Evolutionary conservation across 495 filamentous ascomycete species (phyloP).

Genomic region (Neurospora sp.): DNA sequence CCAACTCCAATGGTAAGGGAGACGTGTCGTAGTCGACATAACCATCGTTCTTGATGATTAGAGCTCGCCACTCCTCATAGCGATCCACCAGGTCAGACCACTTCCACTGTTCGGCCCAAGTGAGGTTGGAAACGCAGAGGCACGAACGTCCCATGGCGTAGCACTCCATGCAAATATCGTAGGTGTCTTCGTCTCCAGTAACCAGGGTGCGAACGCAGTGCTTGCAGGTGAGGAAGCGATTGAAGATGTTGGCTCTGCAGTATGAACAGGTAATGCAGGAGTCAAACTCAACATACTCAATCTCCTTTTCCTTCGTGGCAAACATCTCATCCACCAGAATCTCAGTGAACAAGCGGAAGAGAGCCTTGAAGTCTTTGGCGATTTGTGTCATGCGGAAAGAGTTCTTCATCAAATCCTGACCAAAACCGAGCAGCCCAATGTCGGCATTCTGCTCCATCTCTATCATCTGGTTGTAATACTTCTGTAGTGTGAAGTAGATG

Average conservation of each 20-base stretch:
- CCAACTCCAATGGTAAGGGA: conserved; percentile 53
- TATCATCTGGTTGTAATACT: conserved; percentile 59
- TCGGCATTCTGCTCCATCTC: conserved; percentile 37
- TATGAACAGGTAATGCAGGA: conserved; percentile 91
- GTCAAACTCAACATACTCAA: conserved; percentile 69
- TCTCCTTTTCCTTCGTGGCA: conserved; percentile 49
- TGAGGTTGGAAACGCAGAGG: conserved; percentile 68
- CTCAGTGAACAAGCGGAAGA: conserved; percentile 66
- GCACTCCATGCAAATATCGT: conserved; percentile 96
- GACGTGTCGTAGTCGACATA: conserved; percentile 47
- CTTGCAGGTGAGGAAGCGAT: conserved; percentile 87
- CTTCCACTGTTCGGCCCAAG: conserved; percentile 86
- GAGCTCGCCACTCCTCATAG: conserved; percentile 71
- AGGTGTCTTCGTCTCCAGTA: conserved; percentile 61
- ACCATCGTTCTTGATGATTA: conserved; percentile 59
- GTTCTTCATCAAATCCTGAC: conserved; percentile 34
- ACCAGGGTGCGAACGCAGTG: conserved; percentile 53
- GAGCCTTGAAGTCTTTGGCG: conserved; percentile 62
- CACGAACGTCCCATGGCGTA: conserved; percentile 91
- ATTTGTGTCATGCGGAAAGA: conserved; percentile 55
- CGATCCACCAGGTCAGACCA: conserved; percentile 70
- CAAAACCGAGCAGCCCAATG: conserved; percentile 30
- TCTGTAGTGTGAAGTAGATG: conserved; percentile 70
- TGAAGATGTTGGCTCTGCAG: conserved; percentile 94
- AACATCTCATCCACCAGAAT: conserved; percentile 83